Percentiles rank a stretch among this genome's conserved stretches.
Evolutionary conservation across 495 filamentous ascomycete species (phyloP).

Genomic region (Hyaloscypha variabilis): DNA sequence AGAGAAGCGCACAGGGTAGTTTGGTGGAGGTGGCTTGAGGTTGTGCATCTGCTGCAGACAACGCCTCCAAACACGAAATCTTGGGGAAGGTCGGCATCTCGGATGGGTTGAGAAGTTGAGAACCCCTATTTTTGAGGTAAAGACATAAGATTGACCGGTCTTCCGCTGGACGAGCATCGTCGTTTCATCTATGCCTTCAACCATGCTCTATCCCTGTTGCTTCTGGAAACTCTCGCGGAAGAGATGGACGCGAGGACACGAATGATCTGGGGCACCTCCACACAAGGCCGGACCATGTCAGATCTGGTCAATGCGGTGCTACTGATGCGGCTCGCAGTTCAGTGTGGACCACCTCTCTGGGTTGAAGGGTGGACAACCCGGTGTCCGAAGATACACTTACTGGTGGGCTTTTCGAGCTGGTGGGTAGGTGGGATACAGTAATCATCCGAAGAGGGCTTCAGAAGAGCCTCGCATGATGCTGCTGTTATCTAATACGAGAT

Average conservation of each 20-base stretch:
- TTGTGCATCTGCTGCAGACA: background rate
- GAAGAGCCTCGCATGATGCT: constrained; percentile 3
- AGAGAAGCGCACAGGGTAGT: background rate
- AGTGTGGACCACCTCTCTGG: background rate
- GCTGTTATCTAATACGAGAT: constrained; percentile 7
- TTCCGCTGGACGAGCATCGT: background rate
- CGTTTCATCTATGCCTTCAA: constrained; percentile 1
- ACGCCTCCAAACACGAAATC: background rate
- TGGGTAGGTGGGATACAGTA: background rate
- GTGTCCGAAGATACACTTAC: background rate
- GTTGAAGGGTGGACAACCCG: background rate
- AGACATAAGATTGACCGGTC: background rate
- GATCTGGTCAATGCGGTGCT: constrained; percentile 1
- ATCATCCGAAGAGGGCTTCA: background rate
- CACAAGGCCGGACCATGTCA: background rate
- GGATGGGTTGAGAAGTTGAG: background rate
- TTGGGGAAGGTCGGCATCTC: background rate
- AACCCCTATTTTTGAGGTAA: background rate
- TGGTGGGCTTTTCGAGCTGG: background rate
- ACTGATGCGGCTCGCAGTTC: constrained; percentile 1
- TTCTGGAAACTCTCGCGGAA: constrained; percentile 3
- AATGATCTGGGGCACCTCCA: background rate
- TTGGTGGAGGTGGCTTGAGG: background rate
- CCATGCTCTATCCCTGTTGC: constrained; percentile 6
- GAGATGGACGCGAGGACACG: constrained; percentile 1